Conservation (phyloP, 257 asterid genomes). For the Solanum chmielewskii region DNA sequence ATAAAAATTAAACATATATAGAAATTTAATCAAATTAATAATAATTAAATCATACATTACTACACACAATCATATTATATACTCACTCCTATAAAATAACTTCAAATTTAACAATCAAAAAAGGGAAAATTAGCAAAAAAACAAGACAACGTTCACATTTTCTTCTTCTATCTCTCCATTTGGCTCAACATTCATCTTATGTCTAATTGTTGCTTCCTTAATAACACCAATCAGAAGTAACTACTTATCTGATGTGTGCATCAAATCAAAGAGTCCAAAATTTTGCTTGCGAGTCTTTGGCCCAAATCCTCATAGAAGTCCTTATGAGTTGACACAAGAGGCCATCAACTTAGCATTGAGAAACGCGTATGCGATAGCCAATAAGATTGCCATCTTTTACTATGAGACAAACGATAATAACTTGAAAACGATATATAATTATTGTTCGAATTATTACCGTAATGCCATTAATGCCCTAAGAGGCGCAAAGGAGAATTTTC, state of each 20-base stretch:
- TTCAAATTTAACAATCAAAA: neutral
- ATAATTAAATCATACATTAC: neutral
- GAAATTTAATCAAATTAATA: neutral
- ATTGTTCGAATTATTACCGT: neutral
- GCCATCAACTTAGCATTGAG: neutral
- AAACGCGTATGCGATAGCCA: neutral
- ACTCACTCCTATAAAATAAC: neutral
- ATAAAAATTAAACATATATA: neutral
- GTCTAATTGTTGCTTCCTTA: neutral
- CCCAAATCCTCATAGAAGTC: neutral
- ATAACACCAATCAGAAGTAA: neutral
- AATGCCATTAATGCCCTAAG: neutral
- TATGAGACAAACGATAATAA: neutral
- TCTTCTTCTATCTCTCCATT: neutral
- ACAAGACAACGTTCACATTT: neutral
- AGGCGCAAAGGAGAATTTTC: neutral
- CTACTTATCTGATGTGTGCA: neutral
- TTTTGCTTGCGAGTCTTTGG: neutral
- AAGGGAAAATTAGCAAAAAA: neutral
- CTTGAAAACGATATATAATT: neutral
- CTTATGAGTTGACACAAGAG: neutral
- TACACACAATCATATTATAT: too few relatives aligned
- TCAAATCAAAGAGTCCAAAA: neutral
- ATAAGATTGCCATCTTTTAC: neutral
- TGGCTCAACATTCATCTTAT: neutral